A percentile compares a stretch with the other conserved stretches of the same genome.
Evolutionary conservation across 371 early-diverging fungal genomes (phyloP).

Genomic region (Basidiobolus meristosporus): DNA sequence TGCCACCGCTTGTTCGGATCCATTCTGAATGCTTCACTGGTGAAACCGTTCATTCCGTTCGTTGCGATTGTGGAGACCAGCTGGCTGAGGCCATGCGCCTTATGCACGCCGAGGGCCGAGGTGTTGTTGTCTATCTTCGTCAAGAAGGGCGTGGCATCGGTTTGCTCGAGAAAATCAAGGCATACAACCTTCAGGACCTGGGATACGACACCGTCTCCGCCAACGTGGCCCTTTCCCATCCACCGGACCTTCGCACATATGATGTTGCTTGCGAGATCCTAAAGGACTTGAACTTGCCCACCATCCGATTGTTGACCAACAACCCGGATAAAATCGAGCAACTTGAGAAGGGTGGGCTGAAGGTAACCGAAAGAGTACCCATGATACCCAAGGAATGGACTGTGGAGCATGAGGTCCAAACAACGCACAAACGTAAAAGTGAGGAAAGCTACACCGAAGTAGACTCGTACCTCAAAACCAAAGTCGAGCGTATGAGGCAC

Average conservation of each 20-base stretch:
- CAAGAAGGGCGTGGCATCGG: constrained; percentile 96
- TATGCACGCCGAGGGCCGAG: constrained; percentile 62
- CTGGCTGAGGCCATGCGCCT: constrained; percentile 79
- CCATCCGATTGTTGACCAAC: constrained; percentile 76
- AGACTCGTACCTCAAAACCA: constrained; percentile 63
- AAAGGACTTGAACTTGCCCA: constrained; percentile 45
- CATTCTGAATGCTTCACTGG: constrained; percentile 96
- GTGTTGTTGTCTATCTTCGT: constrained; percentile 81
- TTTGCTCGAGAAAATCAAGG: constrained; percentile 78
- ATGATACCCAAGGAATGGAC: constrained; percentile 77
- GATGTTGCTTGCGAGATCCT: constrained; percentile 82
- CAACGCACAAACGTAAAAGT: constrained; percentile 10
- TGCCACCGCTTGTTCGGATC: constrained; percentile 70
- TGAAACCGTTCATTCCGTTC: constrained; percentile 74
- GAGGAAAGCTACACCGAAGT: constrained; percentile 23
- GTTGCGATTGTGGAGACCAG: constrained; percentile 95
- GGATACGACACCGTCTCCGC: constrained; percentile 92
- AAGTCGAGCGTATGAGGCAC: constrained; percentile 76
- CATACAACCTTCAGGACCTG: constrained; percentile 89
- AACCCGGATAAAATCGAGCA: constrained; percentile 86
- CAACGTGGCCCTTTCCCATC: constrained; percentile 73
- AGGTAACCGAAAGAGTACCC: constrained; percentile 60
- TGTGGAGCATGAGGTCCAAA: constrained; percentile 5
- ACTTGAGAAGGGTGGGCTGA: constrained; percentile 37
- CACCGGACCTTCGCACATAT: constrained; percentile 81